Evolutionary conservation across 2,329 filamentous ascomycete species (phyloP).

Genomic region (Sphaerulina musiva): DNA sequence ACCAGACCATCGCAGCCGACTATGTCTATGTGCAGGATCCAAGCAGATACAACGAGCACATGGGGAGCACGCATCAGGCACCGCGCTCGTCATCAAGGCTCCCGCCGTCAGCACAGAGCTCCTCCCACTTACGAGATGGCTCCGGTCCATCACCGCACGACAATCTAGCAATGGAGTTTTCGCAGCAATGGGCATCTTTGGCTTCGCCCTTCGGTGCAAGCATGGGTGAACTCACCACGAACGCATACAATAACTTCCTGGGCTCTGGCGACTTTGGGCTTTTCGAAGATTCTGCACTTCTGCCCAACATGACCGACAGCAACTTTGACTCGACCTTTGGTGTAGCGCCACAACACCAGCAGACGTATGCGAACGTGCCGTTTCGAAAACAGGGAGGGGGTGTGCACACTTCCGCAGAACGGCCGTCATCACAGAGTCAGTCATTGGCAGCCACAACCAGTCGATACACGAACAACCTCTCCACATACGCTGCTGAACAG

Average conservation of each 20-base stretch:
- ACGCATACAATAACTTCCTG: conserved; percentile 5
- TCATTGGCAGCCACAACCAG: conserved; percentile 1
- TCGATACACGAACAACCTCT: not conserved
- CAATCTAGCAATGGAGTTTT: not conserved
- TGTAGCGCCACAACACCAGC: not conserved
- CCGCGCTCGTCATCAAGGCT: conserved; percentile 4
- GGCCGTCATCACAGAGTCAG: not conserved
- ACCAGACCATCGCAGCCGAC: conserved; percentile 15
- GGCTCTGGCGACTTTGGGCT: conserved; percentile 6
- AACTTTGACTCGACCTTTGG: not conserved
- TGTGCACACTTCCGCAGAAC: not conserved
- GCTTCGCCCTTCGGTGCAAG: conserved; percentile 7
- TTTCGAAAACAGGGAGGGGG: not conserved
- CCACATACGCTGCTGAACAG: not conserved
- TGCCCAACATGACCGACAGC: conserved; percentile 1
- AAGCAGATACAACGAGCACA: conserved; percentile 7
- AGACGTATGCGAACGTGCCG: not conserved
- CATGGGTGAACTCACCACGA: conserved; percentile 11
- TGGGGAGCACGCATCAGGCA: conserved; percentile 10
- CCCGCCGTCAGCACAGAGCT: conserved; percentile 1
- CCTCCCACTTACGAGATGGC: not conserved
- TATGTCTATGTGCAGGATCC: conserved; percentile 19
- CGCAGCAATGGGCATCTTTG: conserved; percentile 13
- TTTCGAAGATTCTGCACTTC: conserved; percentile 7
- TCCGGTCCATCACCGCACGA: conserved; percentile 2